These are phyloP conservation scores for Gracilaria caudata DNA, from an alignment of 23 red algal species.

Conservation along the genomic window DNA sequence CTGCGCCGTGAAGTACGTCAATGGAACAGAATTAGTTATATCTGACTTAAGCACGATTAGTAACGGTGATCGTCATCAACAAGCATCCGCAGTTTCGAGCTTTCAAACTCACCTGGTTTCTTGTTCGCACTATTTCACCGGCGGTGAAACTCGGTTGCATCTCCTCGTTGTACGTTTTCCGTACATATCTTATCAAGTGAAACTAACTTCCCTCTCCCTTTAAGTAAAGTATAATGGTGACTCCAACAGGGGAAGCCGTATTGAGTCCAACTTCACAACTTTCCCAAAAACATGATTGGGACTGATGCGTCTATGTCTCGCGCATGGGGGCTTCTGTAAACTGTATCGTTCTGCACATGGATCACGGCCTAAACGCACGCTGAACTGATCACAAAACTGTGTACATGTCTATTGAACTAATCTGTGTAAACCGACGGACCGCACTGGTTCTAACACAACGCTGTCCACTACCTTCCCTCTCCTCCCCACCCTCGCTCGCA, in stretches of 20 bases:
- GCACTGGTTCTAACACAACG: neutral
- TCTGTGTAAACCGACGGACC: neutral
- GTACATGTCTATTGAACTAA: neutral
- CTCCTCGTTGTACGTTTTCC: neutral
- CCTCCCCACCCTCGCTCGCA: too few species aligned
- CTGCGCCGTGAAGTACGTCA: neutral
- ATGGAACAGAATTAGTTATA: neutral
- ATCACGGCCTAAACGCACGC: too few species aligned
- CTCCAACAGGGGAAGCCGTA: neutral
- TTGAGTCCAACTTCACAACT: neutral
- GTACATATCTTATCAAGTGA: neutral
- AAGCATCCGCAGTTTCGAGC: neutral
- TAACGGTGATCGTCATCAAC: neutral
- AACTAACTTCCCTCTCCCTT: conserved; percentile 1
- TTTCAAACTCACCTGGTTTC: neutral
- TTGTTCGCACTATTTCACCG: neutral
- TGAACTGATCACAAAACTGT: neutral
- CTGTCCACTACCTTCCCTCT: too few species aligned
- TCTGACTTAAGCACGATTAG: too few species aligned
- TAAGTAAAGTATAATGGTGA: neutral
- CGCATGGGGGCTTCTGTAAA: neutral
- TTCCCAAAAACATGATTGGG: neutral
- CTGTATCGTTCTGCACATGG: too few species aligned
- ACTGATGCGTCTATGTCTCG: neutral
- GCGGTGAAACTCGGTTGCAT: neutral